Evolutionary conservation across 192 early-diverging fungal species (phyloP), one percentile per base, ranked within the genome.

Genomic region (Phlyctochytrium bullatum): DNA sequence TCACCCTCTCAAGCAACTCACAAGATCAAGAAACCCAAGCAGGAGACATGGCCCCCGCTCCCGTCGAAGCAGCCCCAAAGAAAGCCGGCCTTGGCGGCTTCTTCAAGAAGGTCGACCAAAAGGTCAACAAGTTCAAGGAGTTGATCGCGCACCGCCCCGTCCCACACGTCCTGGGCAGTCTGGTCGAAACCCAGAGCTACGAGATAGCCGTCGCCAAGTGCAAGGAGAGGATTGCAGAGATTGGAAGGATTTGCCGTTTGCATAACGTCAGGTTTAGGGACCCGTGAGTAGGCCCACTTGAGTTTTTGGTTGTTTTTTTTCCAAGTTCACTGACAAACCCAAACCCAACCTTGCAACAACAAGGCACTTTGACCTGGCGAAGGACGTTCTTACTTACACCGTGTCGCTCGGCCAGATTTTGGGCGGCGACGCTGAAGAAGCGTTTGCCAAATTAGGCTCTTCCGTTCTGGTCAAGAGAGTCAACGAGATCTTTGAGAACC

Each of bases 401-500:
- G 40, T 27, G 27, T 56, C 36, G 14, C 47, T 35, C 25, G 34
- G 24, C 25, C 25, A 58, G 16, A 17, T 47, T n/a, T 27, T 51
- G n/a, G n/a, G n/a, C n/a, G n/a, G n/a, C n/a, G n/a, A n/a, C n/a
- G n/a, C n/a, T n/a, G n/a, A n/a, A n/a, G n/a, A n/a, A n/a, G n/a
- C n/a, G 23, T 47, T 30, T 17, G 20, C 12, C n/a, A 10, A n/a
- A 10, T 30, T 29, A 2, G 40, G 51, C 30, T 3, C n/a, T 25
- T 16, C 25, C 1, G 67, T 25, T 6, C 17, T 10, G 34, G 67
- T 61, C 58, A 69, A 70, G 34, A 66, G 81, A 25, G 60, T 83
- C 24, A 25, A 24, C 14, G 61, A 84, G 47, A 53, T 84, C 4
- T 79, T 84, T 67, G 67, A 73, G 23, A 76, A 84, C 28, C 83